Conservation (phyloP, 116 monocot species). For the Iris pallida region DNA sequence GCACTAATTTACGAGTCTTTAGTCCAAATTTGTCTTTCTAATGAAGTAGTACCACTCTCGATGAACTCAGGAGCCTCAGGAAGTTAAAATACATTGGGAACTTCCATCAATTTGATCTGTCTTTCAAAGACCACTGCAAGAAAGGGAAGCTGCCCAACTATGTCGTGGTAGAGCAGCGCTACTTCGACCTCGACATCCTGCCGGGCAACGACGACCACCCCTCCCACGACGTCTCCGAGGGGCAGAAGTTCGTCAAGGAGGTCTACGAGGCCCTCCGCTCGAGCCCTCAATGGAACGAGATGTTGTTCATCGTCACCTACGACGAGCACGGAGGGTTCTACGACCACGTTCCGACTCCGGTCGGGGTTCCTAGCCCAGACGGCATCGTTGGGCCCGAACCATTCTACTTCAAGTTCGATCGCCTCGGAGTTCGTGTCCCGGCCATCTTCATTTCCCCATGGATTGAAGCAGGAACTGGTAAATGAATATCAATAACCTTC, state of each 20-base stretch:
- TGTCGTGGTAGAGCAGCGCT: constrained; percentile 88
- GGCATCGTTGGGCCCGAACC: constrained; percentile 66
- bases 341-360: constrained; percentile 80
- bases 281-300: constrained; percentile 87
- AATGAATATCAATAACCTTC: background rate
- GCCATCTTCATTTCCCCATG: constrained; percentile 84
- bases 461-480: constrained; percentile 78
- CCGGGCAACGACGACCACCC: constrained; percentile 97
- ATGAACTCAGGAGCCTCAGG: constrained; percentile 69
- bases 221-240: constrained; percentile 79
- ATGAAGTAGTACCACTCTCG: background rate
- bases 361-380: constrained; percentile 73
- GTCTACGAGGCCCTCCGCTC: constrained; percentile 91
- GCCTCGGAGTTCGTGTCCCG: constrained; percentile 86
- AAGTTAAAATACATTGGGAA: constrained; percentile 51
- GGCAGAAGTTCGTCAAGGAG: constrained; percentile 82
- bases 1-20: too few species aligned
- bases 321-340: constrained; percentile 98
- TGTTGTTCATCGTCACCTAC: constrained; percentile 71
- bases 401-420: constrained; percentile 73
- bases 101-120: constrained; percentile 74
- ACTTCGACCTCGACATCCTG: constrained; percentile 68
- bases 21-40: background rate
- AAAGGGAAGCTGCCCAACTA: constrained; percentile 95
- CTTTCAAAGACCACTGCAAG: constrained; percentile 74